A percentile compares a stretch with the other conserved stretches of the same genome.
These are phyloP conservation scores for Didymosphaeria variabile DNA, from an alignment of 2,329 filamentous ascomycete species.

Conservation along the genomic window DNA sequence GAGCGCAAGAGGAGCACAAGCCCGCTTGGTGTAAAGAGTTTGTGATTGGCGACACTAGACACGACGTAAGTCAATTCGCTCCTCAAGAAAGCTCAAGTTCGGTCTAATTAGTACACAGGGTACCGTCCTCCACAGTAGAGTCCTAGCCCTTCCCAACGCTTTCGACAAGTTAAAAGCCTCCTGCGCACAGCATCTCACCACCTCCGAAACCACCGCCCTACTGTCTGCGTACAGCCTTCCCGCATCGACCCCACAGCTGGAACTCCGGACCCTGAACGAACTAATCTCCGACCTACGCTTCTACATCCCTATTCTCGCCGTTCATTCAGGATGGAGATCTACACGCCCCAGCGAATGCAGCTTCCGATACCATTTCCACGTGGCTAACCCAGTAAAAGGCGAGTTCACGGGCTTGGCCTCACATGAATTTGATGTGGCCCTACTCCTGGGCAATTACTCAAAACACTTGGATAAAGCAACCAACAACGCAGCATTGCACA, in stretches of 20 bases:
- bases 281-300: slow-evolving; percentile 58
- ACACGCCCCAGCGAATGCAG: slow-evolving; percentile 14
- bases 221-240: slow-evolving; percentile 51
- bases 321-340: slow-evolving; percentile 44
- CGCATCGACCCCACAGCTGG: slow-evolving; percentile 37
- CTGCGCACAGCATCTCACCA: slow-evolving; percentile 28
- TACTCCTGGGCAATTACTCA: slow-evolving; percentile 39
- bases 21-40: slow-evolving; percentile 57
- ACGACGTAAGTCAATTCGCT: slow-evolving; percentile 51
- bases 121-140: slow-evolving; percentile 35
- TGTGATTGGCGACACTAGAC: slow-evolving; percentile 57
- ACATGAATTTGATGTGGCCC: slow-evolving; percentile 45
- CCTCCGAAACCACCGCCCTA: slow-evolving; percentile 27
- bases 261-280: slow-evolving; percentile 28
- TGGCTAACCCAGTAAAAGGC: slow-evolving; percentile 39
- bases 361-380: slow-evolving; percentile 41
- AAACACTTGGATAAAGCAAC: slow-evolving; percentile 24
- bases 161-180: slow-evolving; percentile 24
- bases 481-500: slow-evolving; percentile 21
- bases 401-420: slow-evolving; percentile 29
- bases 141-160: slow-evolving; percentile 41
- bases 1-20: slow-evolving; percentile 41
- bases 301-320: slow-evolving; percentile 52
- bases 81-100: background rate
- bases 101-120: slow-evolving; percentile 32